phyloP scores from a whole-genome alignment of 768 basidiomycete species.

The Termitomyces sp. region DNA sequence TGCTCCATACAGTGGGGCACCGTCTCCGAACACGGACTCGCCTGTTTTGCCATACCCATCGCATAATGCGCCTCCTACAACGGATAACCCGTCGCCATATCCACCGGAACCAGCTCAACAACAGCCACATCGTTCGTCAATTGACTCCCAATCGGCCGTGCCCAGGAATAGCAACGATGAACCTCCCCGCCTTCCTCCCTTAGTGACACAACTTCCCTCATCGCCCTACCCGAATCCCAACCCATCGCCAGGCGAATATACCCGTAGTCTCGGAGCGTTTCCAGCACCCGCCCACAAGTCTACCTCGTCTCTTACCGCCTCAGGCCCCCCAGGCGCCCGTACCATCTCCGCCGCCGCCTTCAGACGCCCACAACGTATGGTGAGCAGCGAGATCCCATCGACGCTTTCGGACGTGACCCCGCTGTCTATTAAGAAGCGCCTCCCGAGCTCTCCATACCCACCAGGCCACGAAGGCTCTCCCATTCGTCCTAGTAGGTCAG shows the following conservation, averaged over 20 bases:
- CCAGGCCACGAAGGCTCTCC: conserved; percentile 20
- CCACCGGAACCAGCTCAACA: conserved; percentile 6
- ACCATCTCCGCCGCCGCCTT: conserved; percentile 81
- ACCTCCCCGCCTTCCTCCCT: conserved; percentile 11
- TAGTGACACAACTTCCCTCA: conserved; percentile 6
- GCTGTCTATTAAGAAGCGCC: conserved; percentile 46
- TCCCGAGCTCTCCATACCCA: conserved; percentile 46
- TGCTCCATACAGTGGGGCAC: conserved; percentile 37
- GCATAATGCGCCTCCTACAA: conserved; percentile 16
- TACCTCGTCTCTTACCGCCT: conserved; percentile 14
- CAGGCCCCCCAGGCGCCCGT: conserved; percentile 37
- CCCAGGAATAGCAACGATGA: conserved; percentile 4
- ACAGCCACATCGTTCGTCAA: conserved; percentile 4
- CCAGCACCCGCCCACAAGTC: conserved; percentile 18
- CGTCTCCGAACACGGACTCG: conserved; percentile 32
- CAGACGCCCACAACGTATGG: conserved; percentile 45
- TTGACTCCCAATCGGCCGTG: conserved; percentile 2
- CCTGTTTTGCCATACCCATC: conserved; percentile 24
- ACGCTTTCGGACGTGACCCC: conserved; percentile 46
- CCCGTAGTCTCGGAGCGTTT: conserved; percentile 25
- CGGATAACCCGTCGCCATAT: conserved; percentile 1
- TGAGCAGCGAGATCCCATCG: conserved; percentile 23
- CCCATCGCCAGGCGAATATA: conserved; percentile 33
- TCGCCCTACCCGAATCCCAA: conserved; percentile 32
- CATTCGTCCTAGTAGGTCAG: conserved; percentile 8